Evolutionary conservation across 305 asterid genomes (phyloP), one percentile per base, ranked within the genome.

Genomic region (Ilex paraguariensis): DNA sequence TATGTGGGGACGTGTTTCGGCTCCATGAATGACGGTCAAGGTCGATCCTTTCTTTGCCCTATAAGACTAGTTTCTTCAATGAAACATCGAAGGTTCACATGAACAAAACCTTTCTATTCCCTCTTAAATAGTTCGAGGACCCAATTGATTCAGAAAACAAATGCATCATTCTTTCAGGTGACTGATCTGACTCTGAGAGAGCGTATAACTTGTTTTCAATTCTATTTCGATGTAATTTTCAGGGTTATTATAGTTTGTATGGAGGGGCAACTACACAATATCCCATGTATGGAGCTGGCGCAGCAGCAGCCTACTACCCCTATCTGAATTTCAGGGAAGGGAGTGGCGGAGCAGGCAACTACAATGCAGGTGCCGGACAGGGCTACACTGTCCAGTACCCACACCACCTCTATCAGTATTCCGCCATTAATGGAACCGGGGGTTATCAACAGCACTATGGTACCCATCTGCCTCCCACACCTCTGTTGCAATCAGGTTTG

Each of bases 401-500:
- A 0, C 92, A 90, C 70, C 97, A 87, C 70, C 84, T 92, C 78
- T 79, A 78, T 73, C 97, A 81, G 70, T 92, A 92, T 68, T 82
- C 95, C 0, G 75, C 79, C 14, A 57, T 78, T 10, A 83, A 71
- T 74, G 72, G 91, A 10, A 54, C 88, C 32, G 90, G 82, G 33
- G 74, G 78, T 65, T 85, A 83, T 57, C 28, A 21, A 52, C 95
- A 88, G 17, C 95, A 84, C 74, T 90, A 87, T 63, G 95, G 84
- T 53, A 78, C 96, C 52, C 96, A 97, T 17, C 82, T 87, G 15
- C 87, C 98, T 3, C 70, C 86, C 31, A 81, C 78, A 32, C 67
- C 93, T 69, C 88, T 93, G 14, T 80, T 89, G 56, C 97, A 85
- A 73, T 85, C 98, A 86, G 98, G 98, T 90, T 73, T 70, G 79